Conservation (phyloP, 2,329 filamentous ascomycete genomes). For the Pseudogymnoascus sp. region DNA sequence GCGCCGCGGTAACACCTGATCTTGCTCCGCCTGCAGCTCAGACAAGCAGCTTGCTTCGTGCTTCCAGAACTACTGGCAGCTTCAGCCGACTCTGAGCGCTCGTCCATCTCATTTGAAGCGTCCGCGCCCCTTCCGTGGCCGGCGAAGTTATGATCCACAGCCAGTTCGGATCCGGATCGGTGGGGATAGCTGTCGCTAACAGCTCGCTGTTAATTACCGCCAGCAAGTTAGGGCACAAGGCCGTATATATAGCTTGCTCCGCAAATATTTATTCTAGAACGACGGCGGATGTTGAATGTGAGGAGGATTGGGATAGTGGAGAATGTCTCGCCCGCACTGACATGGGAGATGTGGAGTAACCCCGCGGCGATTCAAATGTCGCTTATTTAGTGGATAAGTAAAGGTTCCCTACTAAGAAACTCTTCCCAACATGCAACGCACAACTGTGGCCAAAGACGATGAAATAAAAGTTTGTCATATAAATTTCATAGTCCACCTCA, state of each 20-base stretch:
- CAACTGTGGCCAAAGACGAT: not conserved
- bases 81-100: not conserved
- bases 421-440: not conserved
- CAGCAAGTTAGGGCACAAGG: not conserved
- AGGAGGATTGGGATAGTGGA: not conserved
- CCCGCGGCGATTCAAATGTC: not conserved
- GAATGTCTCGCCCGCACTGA: not conserved
- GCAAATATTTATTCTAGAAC: not conserved
- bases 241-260: not conserved
- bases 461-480: not conserved
- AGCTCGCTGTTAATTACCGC: not conserved
- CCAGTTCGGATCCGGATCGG: not conserved
- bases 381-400: not conserved
- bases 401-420: not conserved
- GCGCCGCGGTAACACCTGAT: slow-evolving; percentile 54
- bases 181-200: not conserved
- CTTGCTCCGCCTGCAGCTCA: slow-evolving; percentile 58
- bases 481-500: not conserved
- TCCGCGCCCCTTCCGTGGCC: not conserved
- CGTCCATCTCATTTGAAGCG: not conserved
- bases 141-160: not conserved
- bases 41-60: slow-evolving; percentile 43
- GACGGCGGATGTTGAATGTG: not conserved
- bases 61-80: not conserved
- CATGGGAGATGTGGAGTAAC: not conserved